Conservation (phyloP, 2,329 filamentous ascomycete genomes). For the Ophiostoma novo-ulmi region DNA sequence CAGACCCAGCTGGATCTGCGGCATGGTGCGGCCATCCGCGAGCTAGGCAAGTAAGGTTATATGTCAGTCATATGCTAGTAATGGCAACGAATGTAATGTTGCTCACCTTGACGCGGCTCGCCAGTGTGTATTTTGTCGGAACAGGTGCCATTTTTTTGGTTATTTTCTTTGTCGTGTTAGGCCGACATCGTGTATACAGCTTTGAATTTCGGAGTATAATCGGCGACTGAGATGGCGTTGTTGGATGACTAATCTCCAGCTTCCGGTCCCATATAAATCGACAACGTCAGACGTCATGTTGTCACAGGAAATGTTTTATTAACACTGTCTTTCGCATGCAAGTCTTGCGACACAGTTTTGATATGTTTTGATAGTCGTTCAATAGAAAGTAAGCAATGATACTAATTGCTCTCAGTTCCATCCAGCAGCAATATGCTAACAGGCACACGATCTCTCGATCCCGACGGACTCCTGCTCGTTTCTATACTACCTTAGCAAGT, state of each 20-base stretch:
- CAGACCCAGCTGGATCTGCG: slow-evolving; percentile 67
- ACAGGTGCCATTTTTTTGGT: not conserved
- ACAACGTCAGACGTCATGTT: not conserved
- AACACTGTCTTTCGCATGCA: too few relatives aligned
- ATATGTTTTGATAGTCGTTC: too few relatives aligned
- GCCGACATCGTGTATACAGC: not conserved
- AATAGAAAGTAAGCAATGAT: too few relatives aligned
- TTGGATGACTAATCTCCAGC: not conserved
- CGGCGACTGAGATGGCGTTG: not conserved
- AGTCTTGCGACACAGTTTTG: too few relatives aligned
- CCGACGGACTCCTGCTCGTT: too few relatives aligned
- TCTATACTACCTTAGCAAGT: too few relatives aligned
- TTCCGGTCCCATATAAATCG: not conserved
- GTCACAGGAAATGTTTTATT: not conserved
- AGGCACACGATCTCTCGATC: too few relatives aligned
- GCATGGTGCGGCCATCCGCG: slow-evolving; percentile 61
- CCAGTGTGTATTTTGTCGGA: slow-evolving; percentile 6
- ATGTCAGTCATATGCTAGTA: not conserved
- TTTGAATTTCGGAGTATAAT: not conserved
- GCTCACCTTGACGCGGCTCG: slow-evolving; percentile 9
- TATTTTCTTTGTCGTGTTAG: not conserved
- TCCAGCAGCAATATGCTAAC: too few relatives aligned
- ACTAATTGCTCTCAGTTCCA: too few relatives aligned
- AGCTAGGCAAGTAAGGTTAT: slow-evolving; percentile 40
- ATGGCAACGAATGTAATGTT: not conserved